Base-by-base conservation (phyloP, 257 asterid genomes). In the Przewalskia tangutica region DNA sequence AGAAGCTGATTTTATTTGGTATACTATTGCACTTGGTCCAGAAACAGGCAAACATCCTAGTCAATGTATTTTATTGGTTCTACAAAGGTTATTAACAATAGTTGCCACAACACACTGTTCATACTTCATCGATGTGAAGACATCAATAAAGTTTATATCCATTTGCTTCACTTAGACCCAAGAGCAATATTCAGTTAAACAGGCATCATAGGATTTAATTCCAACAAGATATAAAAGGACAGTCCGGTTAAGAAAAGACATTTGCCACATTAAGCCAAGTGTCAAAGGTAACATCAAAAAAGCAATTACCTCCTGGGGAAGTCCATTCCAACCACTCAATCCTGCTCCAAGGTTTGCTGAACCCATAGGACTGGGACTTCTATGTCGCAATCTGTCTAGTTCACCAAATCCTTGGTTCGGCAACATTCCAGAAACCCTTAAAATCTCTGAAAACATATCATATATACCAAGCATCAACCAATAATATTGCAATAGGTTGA, bases 361-460 rank as follows among this genome's bases (percentile, higher is more conserved):
- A 77, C 97, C 98, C 98, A 95, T 95, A 8, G 98, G 98, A 86
- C 98, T 95, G 75, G 98, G 98, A 84, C 98, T 95, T 87, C 98
- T 89, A 67, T 93, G 98, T 68, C 97, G 90, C 82, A 93, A 87
- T 83, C 97, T 88, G 66, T 95, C 98, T 53, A 95, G 90, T 82
- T 95, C 98, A 38, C 93, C 89, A 81, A 90, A 93, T 83, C 94
- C 88, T 87, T 90, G 98, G 85, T 88, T 93, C 55, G 94, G 97
- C 90, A 90, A 73, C 95, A 92, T 93, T 62, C 95, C 94, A 27
- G 97, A 91, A 44, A 92, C 89, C 79, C 95, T 89, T 82, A 93
- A 83, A 76, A 95, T 93, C 90, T 93, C 97, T 91, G 85, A 50
- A 77, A 68, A 62, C 40, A 6, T 20, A 68, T 79, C 73, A 50